Base-by-base conservation (phyloP, 176 grass and related monocot genomes). In the Tuctoria greenei region DNA sequence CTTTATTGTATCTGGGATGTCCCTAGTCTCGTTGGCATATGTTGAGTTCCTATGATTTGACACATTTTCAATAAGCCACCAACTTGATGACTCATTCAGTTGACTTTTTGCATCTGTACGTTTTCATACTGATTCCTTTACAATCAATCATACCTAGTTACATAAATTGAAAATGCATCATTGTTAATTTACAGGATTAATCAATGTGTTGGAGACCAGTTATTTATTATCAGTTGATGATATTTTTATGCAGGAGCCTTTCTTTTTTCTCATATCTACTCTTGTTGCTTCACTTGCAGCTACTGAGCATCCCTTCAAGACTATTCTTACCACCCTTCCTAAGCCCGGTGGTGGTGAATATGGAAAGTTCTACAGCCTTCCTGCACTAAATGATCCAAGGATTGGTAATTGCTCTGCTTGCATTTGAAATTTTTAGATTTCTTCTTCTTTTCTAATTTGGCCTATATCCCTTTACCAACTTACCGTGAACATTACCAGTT, bases 301-400 rank as follows among this genome's bases (percentile, higher is more conserved):
- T 82, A 72, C 75, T 37, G 85, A 85, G 70, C 90, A 93, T 80
- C 64, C 64, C 52, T 97, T 88, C 80, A 82, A 86, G 83, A 75
- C 71, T 38, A 88, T 88, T 64, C 78, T 97, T 71, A 97, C 90
- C 23, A 84, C 52, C 80, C 93, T 97, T 69, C 85, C 90, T 46
- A 97, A 93, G 88, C 87, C 83, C 37, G 90, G 77, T 43, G 93
- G 88, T 50, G 90, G 93, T 61, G 93, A 97, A 88, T 90, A 81
- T 79, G 93, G 93, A 34, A 97, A 97, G 66, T 97, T 84, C 83
- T 97, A 86, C 82, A 90, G 90, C 28, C 82, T 97, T 46, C 85
- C 90, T 81, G 85, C 80, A 38, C 74, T 97, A 68, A 88, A 90
- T 69, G 93, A 97, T 90, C 88, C 87, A 78, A 93, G 90, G 65